Evolutionary conservation across 2,329 filamentous ascomycete genomes (phyloP), one percentile per base, ranked within the genome.

Genomic region (Apiospora kogelbergensis): DNA sequence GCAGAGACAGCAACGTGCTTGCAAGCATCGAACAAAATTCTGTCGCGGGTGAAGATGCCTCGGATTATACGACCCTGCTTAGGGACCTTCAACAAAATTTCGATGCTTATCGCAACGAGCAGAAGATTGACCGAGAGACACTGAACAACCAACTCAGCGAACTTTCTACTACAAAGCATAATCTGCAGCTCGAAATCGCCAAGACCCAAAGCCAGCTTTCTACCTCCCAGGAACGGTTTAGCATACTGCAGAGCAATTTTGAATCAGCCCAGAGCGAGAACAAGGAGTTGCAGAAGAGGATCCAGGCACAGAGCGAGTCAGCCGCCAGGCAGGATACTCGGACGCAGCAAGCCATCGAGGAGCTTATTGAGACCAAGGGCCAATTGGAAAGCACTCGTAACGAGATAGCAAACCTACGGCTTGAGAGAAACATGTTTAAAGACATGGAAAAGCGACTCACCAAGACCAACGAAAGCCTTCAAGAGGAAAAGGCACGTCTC

Each of bases 391-490:
- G 94, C 76, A 88, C 98, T 80, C 92, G 94, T 67, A 94, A 94
- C 72, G 96, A 99, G 78, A 94, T 91, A 67, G 91, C 94, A 20
- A 98, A 98, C 76, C 87, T 98, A 42, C 97, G 97, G 79, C 95
- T 95, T 0, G 95, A 98, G 80, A 97, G 97, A 82, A 92, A 94
- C 45, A 85, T 99, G 11, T 97, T 93, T 92, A 97, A 96, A 82
- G 93, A 92, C 68, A 97, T 98, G 42, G 95, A 98, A 78, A 91
- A 93, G 72, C 90, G 97, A 67, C 85, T 98, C 57, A 92, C 89
- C 71, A 93, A 96, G 75, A 95, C 98, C 76, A 97, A 96, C 72
- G 94, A 97, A 76, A 89, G 84, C 24, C 84, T 98, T 15, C 87
- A 92, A 53, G 93, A 97, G 70, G 96, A 99, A 78, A 93, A 94